Base-by-base conservation (phyloP, 768 basidiomycete species). In the Russula sp. region DNA sequence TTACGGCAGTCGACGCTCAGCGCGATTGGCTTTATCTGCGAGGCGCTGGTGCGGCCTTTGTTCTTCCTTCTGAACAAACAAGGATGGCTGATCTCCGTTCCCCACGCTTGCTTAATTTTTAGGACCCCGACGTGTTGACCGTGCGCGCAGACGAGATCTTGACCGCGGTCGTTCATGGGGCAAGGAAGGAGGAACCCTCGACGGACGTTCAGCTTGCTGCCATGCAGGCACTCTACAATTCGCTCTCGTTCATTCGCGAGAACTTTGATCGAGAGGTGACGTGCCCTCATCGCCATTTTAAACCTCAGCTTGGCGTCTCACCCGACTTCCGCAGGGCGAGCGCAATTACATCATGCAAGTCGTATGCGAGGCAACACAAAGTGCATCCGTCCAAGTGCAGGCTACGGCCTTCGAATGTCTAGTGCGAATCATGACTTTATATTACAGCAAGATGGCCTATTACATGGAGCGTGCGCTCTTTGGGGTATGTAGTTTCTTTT, bases 331-430 rank as follows among this genome's bases (percentile, higher is more conserved):
- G 13, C 70, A 98, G 93, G 97, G 97, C 67, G 97, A 99, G 74
- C 85, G 97, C 51, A 99, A 98, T 76, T 98, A 97, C 77, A 98
- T 99, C 74, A 99, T 99, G 97, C 97, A 99, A 77, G 94, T 98
- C 46, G 91, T 98, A 18, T 99, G 97, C 72, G 97, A 98, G 71
- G 96, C 96, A 0, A 98, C 97, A 0, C 97, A 98, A 73, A 94
- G 87, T 68, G 63, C 81, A 1, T 75, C 85, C 2, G 83, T 88
- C 3, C 74, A 80, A 39, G 94, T 98, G 39, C 96, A 98, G 77
- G 89, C 97, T n/a, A 92, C 86, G 35, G 88, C 97, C 5, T 99
- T 97, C 69, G 94, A 97, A 72, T 93, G 90, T 75, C 78, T 99
- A 14, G 96, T 98, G 35, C 83, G 87, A 69, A 97, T 98, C 71